Evolutionary conservation across 306 rosid genomes (phyloP), one percentile per base, ranked within the genome.

Genomic region (Ormosia semicastrata): DNA sequence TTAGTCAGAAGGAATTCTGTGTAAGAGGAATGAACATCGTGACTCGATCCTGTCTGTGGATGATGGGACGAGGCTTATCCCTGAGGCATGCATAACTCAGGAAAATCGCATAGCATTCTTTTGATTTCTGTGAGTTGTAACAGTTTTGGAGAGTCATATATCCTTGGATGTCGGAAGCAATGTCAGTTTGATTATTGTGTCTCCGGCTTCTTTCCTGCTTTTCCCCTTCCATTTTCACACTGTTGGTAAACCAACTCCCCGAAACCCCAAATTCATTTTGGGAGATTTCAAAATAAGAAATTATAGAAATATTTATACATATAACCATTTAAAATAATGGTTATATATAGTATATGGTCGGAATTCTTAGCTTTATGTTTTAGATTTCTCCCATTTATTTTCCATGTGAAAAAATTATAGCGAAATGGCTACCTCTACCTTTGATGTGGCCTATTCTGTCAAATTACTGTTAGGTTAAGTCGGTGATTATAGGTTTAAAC

Each of bases 71-170:
- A 84, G 87, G 66, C 8, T 59, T 80, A 68, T 57, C 72, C 52
- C 58, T 11, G 60, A 70, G 76, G 60, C 66, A 24, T 82, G 85
- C 53, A 36, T 78, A 81, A 32, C 73, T 64, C 63, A 10, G 72
- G 73, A 64, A 67, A 62, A 60, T 65, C 44, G 39, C 76, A 69
- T 73, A 81, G 76, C 78, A 81, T 73, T 82, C 73, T 85, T 87
- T 59, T 67, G 13, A 34, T 66, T 66, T 10, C 34, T 69, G 15
- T 39, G 54, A 82, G 50, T 83, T 73, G 49, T 32, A 66, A 62
- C 84, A 87, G 84, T 87, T 87, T 87, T 87, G 90, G 47, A 18
- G 46, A 57, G 80, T 84, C 74, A 34, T 87, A 29, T 79, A 53
- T 12, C 58, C 46, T 66, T 78, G 43, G 67, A 58, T 41, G 78